Percentiles rank a stretch among this genome's conserved stretches.
Conservation (phyloP, 1,284 basidiomycete genomes). For the Cystobasidium sp. region DNA sequence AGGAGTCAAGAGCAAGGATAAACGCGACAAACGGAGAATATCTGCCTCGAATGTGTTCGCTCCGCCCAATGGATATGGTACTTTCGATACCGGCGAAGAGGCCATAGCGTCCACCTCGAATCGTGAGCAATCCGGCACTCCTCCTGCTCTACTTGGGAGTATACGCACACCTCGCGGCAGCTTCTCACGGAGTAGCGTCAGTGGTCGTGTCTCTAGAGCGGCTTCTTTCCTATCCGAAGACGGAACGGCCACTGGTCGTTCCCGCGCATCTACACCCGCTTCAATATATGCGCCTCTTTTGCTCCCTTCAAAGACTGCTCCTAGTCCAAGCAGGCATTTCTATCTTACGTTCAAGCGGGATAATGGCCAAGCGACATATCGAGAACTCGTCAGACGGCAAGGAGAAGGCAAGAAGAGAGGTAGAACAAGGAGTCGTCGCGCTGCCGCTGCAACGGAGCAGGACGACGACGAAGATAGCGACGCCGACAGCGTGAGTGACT, state of each 20-base stretch:
- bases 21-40: neutral
- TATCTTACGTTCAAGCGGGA: constrained; percentile 37
- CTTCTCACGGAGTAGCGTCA: constrained; percentile 6
- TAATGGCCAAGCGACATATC: constrained; percentile 23
- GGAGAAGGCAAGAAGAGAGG: constrained; percentile 7
- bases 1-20: constrained; percentile 4
- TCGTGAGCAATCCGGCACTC: neutral
- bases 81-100: neutral
- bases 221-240: constrained; percentile 36
- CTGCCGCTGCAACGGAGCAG: neutral
- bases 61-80: neutral
- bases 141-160: neutral
- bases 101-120: neutral
- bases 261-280: constrained; percentile 33
- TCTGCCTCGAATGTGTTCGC: constrained; percentile 2
- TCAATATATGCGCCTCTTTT: constrained; percentile 43
- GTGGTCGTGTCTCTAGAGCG: constrained; percentile 13
- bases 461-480: neutral
- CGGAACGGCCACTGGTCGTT: constrained; percentile 15
- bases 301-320: constrained; percentile 28
- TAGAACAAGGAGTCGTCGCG: neutral
- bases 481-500: neutral
- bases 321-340: constrained; percentile 32
- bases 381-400: constrained; percentile 32
- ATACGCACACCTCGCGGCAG: constrained; percentile 2